These are phyloP conservation scores for Funneliformis caledonium DNA, from an alignment of 371 early-diverging fungal species.

Conservation along the genomic window DNA sequence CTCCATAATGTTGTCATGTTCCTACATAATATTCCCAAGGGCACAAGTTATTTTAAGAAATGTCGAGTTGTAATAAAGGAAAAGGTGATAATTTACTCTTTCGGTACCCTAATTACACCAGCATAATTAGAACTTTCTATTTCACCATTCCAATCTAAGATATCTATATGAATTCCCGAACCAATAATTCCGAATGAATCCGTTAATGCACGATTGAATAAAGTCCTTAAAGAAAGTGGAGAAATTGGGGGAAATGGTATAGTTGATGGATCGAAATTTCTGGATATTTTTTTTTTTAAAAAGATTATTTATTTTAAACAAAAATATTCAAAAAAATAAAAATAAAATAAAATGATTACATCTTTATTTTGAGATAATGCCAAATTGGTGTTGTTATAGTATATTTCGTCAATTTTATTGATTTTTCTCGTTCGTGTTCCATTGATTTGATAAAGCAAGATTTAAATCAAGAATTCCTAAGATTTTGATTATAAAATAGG, in stretches of 20 bases:
- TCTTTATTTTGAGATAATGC: conserved; percentile 35
- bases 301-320: not conserved
- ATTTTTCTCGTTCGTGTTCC: conserved; percentile 29
- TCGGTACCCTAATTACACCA: conserved; percentile 27
- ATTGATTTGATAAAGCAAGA: not conserved
- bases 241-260: not conserved
- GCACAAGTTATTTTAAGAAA: not conserved
- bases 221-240: conserved; percentile 15
- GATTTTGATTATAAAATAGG: too few relatives aligned
- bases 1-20: conserved; percentile 37
- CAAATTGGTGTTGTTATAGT: conserved; percentile 34
- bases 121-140: not conserved
- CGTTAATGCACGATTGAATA: conserved; percentile 33
- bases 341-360: not conserved
- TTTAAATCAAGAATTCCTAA: too few relatives aligned
- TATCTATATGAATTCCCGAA: conserved; percentile 32
- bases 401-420: conserved; percentile 40
- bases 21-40: not conserved
- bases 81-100: conserved; percentile 13
- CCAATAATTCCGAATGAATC: conserved; percentile 20
- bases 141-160: conserved; percentile 29
- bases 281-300: not conserved
- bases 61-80: not conserved
- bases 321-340: not conserved
- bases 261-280: conserved; percentile 28